phyloP scores from a whole-genome alignment of 1,139 yeast genomes.

The Yamadazyma dushanensis region DNA sequence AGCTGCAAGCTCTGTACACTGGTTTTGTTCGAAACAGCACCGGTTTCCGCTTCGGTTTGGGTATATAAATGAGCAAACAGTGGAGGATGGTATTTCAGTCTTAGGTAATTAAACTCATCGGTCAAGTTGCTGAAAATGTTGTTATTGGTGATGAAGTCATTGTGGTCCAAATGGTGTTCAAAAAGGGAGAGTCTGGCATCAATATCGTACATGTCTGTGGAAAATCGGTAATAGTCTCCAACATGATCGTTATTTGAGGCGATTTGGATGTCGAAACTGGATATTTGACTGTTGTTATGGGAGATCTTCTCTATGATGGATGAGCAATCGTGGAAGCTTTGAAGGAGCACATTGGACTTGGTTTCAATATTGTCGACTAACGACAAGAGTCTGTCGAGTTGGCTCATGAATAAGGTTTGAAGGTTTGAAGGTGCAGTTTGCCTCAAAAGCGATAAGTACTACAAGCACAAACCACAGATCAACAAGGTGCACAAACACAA shows the following conservation, averaged over 20 bases:
- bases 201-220: conserved; percentile 31
- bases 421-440: no score
- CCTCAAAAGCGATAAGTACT: no score
- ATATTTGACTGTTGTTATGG: conserved; percentile 22
- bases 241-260: conserved; percentile 29
- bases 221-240: conserved; percentile 22
- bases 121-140: conserved; percentile 51
- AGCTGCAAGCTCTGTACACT: conserved; percentile 17
- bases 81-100: conserved; percentile 11
- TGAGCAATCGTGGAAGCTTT: conserved; percentile 24
- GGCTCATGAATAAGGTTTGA: conserved; percentile 2
- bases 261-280: conserved; percentile 30
- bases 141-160: conserved; percentile 41
- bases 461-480: no score
- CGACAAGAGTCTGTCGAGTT: conserved; percentile 10
- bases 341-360: conserved; percentile 25
- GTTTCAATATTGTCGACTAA: conserved; percentile 27
- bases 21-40: no score
- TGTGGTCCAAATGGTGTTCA: conserved; percentile 32
- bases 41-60: no score
- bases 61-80: not conserved
- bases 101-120: conserved; percentile 46
- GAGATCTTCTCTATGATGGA: conserved; percentile 23
- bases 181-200: conserved; percentile 34
- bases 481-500: not conserved